A percentile compares a stretch with the other conserved stretches of the same genome.
Evolutionary conservation across 495 filamentous ascomycete species (phyloP).

Genomic region (Evansstolkia leycettana): DNA sequence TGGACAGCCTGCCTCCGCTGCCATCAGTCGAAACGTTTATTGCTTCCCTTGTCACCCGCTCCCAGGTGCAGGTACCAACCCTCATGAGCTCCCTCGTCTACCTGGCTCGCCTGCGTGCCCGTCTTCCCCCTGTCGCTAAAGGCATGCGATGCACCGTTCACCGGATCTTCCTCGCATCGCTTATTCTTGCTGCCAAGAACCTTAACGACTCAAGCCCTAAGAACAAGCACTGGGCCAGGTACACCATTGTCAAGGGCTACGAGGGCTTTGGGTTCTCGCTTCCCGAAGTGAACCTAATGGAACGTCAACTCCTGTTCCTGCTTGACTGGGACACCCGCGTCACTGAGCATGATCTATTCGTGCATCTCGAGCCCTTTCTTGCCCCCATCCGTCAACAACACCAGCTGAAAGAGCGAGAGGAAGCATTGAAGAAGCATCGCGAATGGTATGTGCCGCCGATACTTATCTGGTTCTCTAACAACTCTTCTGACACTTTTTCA

Average conservation of each 20-base stretch:
- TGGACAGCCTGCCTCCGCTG: constrained; percentile 34
- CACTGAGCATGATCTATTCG: constrained; percentile 70
- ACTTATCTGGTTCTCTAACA: not conserved
- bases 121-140: constrained; percentile 88
- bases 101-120: constrained; percentile 66
- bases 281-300: constrained; percentile 96
- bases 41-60: constrained; percentile 74
- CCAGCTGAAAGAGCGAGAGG: constrained; percentile 16
- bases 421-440: constrained; percentile 24
- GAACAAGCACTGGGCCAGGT: constrained; percentile 99
- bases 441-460: constrained; percentile 16
- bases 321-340: constrained; percentile 89
- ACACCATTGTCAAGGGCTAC: constrained; percentile 63
- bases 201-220: constrained; percentile 88
- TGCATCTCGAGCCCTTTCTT: constrained; percentile 79
- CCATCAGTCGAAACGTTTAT: constrained; percentile 87
- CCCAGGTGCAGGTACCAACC: constrained; percentile 93
- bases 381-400: constrained; percentile 56
- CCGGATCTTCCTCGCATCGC: constrained; percentile 68
- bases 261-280: constrained; percentile 83
- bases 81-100: constrained; percentile 96
- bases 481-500: not conserved
- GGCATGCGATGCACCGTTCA: constrained; percentile 96
- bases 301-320: constrained; percentile 90
- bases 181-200: constrained; percentile 71